Evolutionary conservation across 2,329 filamentous ascomycete species (phyloP).

Genomic region (Didymella pomorum): DNA sequence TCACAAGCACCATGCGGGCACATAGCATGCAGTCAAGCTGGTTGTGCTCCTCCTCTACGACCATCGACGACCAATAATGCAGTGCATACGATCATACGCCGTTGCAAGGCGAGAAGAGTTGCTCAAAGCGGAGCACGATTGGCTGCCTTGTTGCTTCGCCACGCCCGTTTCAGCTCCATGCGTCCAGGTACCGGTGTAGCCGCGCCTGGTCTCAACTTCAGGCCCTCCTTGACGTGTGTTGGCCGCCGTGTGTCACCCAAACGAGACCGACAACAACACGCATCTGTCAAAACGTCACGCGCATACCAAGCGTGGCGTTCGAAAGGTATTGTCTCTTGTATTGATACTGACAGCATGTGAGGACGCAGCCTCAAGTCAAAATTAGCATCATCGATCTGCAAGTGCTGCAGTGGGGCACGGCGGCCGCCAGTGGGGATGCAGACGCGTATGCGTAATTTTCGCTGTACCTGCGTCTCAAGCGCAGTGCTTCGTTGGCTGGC

Average conservation of each 20-base stretch:
- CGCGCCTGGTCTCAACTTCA: slow-evolving; percentile 4
- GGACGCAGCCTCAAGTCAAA: slow-evolving; percentile 6
- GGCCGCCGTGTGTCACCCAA: slow-evolving; percentile 18
- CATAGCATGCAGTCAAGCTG: slow-evolving; percentile 5
- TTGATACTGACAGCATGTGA: slow-evolving; percentile 12
- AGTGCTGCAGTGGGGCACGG: slow-evolving; percentile 13
- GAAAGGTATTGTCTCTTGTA: slow-evolving; percentile 5
- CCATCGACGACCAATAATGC: slow-evolving; percentile 11
- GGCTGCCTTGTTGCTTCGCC: slow-evolving; percentile 19
- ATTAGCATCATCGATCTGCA: slow-evolving; percentile 24
- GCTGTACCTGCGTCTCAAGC: slow-evolving; percentile 25
- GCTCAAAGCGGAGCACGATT: slow-evolving; percentile 5
- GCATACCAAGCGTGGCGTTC: slow-evolving; percentile 13
- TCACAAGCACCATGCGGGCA: slow-evolving; percentile 8
- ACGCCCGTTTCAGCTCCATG: slow-evolving; percentile 17
- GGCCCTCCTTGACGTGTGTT: slow-evolving; percentile 7
- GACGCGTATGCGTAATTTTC: slow-evolving; percentile 18
- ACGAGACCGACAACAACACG: slow-evolving; percentile 13
- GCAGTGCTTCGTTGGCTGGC: slow-evolving; percentile 7
- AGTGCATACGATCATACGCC: slow-evolving; percentile 10
- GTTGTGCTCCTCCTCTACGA: slow-evolving; percentile 12
- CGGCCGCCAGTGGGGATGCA: slow-evolving; percentile 20
- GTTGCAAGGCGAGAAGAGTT: slow-evolving; percentile 15
- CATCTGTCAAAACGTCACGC: slow-evolving; percentile 14
- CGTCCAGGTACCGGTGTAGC: slow-evolving; percentile 8